phyloP scores from a whole-genome alignment of 2,329 filamentous ascomycete species.

The Fusarium buharicum region DNA sequence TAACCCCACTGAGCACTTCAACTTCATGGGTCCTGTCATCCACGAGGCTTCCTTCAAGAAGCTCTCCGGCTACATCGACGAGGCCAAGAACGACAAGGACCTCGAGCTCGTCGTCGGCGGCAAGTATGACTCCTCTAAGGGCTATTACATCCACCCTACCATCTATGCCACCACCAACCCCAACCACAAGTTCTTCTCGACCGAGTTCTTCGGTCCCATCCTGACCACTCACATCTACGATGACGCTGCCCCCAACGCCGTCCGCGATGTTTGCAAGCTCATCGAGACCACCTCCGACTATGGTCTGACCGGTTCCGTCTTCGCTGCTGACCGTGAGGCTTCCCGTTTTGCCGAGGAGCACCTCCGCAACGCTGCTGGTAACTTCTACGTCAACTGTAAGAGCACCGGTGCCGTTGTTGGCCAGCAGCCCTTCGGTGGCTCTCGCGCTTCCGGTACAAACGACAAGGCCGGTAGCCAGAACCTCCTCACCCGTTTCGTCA shows the following conservation, averaged over 20 bases:
- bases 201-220: constrained; percentile 85
- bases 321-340: constrained; percentile 74
- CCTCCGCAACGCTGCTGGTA: constrained; percentile 78
- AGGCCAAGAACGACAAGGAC: constrained; percentile 78
- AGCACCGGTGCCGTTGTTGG: constrained; percentile 78
- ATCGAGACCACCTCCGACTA: constrained; percentile 81
- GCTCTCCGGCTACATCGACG: constrained; percentile 78
- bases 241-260: constrained; percentile 68
- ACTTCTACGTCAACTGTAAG: constrained; percentile 91
- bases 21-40: constrained; percentile 90
- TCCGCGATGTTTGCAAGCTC: constrained; percentile 67
- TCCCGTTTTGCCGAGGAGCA: constrained; percentile 76
- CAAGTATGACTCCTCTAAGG: constrained; percentile 78
- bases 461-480: constrained; percentile 77
- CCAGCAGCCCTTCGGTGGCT: constrained; percentile 77
- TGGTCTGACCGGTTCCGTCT: constrained; percentile 79
- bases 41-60: constrained; percentile 85
- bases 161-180: constrained; percentile 81
- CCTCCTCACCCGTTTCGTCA: constrained; percentile 73
- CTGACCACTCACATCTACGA: constrained; percentile 81
- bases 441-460: constrained; percentile 75
- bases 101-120: constrained; percentile 80
- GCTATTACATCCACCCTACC: constrained; percentile 86
- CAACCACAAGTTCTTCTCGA: constrained; percentile 76
- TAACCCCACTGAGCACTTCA: constrained; percentile 72